These are phyloP conservation scores for Hsuehochloa calcarea DNA, from an alignment of 176 grass and related monocot species.

Conservation along the genomic window DNA sequence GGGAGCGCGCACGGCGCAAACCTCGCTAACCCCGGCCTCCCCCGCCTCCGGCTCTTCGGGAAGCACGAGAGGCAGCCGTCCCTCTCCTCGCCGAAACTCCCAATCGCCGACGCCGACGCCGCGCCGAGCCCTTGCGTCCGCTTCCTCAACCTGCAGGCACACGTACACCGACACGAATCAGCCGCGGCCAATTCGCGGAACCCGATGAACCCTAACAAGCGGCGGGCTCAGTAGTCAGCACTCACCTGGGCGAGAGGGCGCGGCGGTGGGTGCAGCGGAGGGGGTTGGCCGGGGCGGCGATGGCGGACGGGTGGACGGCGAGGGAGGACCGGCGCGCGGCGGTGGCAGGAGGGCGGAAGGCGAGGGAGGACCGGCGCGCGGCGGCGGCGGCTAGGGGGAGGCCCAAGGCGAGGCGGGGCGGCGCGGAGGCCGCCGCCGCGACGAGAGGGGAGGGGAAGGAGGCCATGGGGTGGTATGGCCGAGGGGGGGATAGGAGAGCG, in stretches of 20 bases:
- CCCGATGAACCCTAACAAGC: background rate
- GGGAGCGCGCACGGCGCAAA: constrained; percentile 50
- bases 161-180: constrained; percentile 12
- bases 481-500: constrained; percentile 36
- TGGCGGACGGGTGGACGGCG: background rate
- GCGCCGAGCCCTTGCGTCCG: constrained; percentile 3
- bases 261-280: constrained; percentile 42
- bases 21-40: constrained; percentile 34
- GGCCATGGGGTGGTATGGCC: constrained; percentile 40
- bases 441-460: constrained; percentile 41
- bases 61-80: constrained; percentile 56
- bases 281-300: constrained; percentile 3
- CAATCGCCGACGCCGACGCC: background rate
- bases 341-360: constrained; percentile 5
- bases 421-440: constrained; percentile 13
- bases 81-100: constrained; percentile 18
- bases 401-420: constrained; percentile 36
- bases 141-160: constrained; percentile 39
- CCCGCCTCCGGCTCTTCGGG: constrained; percentile 30
- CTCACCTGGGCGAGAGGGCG: constrained; percentile 31
- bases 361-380: background rate
- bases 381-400: constrained; percentile 35
- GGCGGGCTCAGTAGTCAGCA: background rate
- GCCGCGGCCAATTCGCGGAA: background rate
- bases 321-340: constrained; percentile 5